phyloP scores from a whole-genome alignment of 345 rosid species.

The Cochlearia excelsa region DNA sequence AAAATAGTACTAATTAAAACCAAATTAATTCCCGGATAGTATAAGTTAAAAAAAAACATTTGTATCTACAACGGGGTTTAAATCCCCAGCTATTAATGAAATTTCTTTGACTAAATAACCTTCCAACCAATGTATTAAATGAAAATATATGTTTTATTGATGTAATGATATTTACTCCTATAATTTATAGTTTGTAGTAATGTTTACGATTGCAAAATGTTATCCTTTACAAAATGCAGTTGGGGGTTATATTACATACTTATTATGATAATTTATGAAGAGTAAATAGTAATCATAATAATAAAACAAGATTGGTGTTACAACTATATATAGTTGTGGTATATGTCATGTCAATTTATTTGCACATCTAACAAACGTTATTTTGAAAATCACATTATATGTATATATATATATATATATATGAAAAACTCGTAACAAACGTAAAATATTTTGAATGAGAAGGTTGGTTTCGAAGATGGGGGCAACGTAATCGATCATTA shows the following conservation, averaged over 20 bases:
- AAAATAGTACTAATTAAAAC: slow-evolving; percentile 17
- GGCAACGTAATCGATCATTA: slow-evolving; percentile 23
- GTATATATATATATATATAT: not conserved
- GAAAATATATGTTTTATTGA: slow-evolving; percentile 16
- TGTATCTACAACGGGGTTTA: slow-evolving; percentile 5
- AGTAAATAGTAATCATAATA: slow-evolving; percentile 14
- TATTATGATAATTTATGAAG: slow-evolving; percentile 21
- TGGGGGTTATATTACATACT: slow-evolving; percentile 27
- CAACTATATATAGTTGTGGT: not conserved
- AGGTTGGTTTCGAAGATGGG: slow-evolving; percentile 22
- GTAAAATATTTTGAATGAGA: slow-evolving; percentile 6
- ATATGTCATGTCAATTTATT: slow-evolving; percentile 13
- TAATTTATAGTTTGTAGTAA: slow-evolving; percentile 19
- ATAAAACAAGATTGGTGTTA: slow-evolving; percentile 17
- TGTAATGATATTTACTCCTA: not conserved
- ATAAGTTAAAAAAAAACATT: slow-evolving; percentile 20
- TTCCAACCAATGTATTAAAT: slow-evolving; percentile 32
- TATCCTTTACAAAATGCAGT: slow-evolving; percentile 24
- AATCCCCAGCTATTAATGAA: slow-evolving; percentile 28
- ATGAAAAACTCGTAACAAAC: not conserved
- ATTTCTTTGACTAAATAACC: slow-evolving; percentile 35
- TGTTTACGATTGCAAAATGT: slow-evolving; percentile 9
- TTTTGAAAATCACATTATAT: no score
- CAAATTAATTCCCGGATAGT: slow-evolving; percentile 17
- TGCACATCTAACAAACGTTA: not conserved